phyloP scores from a whole-genome alignment of 2,329 filamentous ascomycete genomes.

The Epichloe bromicola region DNA sequence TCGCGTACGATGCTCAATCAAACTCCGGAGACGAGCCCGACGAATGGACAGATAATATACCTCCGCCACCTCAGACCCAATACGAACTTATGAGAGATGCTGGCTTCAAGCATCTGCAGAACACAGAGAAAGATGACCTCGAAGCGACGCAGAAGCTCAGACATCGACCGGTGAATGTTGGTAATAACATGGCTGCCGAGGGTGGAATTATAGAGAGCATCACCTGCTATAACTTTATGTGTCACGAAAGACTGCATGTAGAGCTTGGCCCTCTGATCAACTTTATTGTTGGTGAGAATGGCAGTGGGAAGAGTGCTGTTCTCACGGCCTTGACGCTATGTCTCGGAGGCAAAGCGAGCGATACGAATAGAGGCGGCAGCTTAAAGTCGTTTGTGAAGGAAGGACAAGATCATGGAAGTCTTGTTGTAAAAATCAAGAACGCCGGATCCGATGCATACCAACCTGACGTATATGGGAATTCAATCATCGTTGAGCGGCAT shows the following conservation, averaged over 20 bases:
- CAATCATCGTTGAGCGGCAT: slow-evolving; percentile 81
- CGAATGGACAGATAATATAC: background rate
- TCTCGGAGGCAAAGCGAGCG: slow-evolving; percentile 84
- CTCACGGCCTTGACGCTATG: slow-evolving; percentile 87
- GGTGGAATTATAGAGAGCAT: slow-evolving; percentile 82
- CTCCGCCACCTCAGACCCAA: slow-evolving; percentile 37
- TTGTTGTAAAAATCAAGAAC: slow-evolving; percentile 85
- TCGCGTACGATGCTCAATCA: background rate
- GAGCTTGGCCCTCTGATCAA: slow-evolving; percentile 90
- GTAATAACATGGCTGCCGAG: slow-evolving; percentile 63
- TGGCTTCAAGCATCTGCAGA: slow-evolving; percentile 42
- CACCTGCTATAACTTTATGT: slow-evolving; percentile 92
- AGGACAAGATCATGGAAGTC: slow-evolving; percentile 60
- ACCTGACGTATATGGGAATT: slow-evolving; percentile 66
- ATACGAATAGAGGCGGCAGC: slow-evolving; percentile 83
- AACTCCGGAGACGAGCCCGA: slow-evolving; percentile 2
- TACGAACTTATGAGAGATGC: slow-evolving; percentile 49
- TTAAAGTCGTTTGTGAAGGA: slow-evolving; percentile 87
- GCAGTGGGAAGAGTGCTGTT: slow-evolving; percentile 93
- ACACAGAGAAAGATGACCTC: slow-evolving; percentile 46
- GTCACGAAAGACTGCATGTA: slow-evolving; percentile 69
- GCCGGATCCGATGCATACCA: slow-evolving; percentile 74
- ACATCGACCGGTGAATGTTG: slow-evolving; percentile 33
- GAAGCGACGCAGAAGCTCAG: slow-evolving; percentile 52
- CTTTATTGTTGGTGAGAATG: slow-evolving; percentile 95